A percentile compares a stretch with the other conserved stretches of the same genome.
phyloP scores from a whole-genome alignment of 768 basidiomycete genomes.

The Trametopsis cervina region DNA sequence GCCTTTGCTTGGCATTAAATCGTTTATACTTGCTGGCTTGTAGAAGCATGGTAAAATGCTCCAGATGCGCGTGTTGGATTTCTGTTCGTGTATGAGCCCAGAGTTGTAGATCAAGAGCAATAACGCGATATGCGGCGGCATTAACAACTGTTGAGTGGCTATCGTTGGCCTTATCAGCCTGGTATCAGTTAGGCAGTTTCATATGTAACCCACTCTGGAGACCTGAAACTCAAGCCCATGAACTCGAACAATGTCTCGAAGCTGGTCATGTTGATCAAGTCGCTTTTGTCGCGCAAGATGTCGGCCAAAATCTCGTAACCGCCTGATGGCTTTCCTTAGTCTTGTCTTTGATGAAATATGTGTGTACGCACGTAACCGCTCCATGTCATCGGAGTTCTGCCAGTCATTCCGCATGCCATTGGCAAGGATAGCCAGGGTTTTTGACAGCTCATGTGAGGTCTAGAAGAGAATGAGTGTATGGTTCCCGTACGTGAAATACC shows the following conservation, averaged over 20 bases:
- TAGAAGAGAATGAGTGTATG: conserved; percentile 21
- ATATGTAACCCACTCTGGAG: conserved; percentile 56
- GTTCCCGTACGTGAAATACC: background rate
- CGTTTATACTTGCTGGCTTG: conserved; percentile 62
- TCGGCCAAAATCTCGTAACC: conserved; percentile 84
- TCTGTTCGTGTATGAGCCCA: conserved; percentile 71
- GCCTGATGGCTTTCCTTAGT: conserved; percentile 33
- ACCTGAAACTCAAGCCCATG: conserved; percentile 76
- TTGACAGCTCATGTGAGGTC: conserved; percentile 73
- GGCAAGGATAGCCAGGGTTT: conserved; percentile 62
- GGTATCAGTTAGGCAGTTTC: background rate
- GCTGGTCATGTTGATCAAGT: conserved; percentile 69
- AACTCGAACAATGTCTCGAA: conserved; percentile 85
- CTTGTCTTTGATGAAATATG: background rate
- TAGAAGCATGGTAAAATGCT: conserved; percentile 75
- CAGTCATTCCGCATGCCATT: conserved; percentile 81
- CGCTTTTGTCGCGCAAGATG: conserved; percentile 64
- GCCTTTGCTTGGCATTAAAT: conserved; percentile 72
- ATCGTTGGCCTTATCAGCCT: background rate
- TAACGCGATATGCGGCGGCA: conserved; percentile 68
- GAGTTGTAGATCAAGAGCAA: conserved; percentile 86
- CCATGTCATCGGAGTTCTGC: conserved; percentile 95
- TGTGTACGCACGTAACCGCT: conserved; percentile 64
- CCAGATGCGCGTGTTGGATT: conserved; percentile 73
- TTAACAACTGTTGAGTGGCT: conserved; percentile 83